phyloP scores from a whole-genome alignment of 495 filamentous ascomycete species.

The Aspergillus bridgeri region DNA sequence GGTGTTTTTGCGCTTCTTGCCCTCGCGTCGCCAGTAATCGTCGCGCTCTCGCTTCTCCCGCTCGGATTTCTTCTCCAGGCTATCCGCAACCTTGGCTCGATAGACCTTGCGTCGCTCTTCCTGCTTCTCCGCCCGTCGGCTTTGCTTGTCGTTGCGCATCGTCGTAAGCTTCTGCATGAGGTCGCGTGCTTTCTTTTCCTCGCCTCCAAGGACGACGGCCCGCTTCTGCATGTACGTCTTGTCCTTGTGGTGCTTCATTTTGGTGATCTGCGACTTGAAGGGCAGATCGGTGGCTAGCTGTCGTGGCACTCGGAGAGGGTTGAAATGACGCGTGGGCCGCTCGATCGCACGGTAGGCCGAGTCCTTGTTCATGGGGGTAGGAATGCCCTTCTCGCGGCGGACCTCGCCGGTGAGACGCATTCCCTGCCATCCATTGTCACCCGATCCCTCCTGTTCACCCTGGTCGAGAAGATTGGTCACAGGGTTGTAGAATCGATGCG shows the following conservation, averaged over 20 bases:
- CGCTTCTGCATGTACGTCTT: slow-evolving; percentile 92
- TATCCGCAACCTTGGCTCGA: slow-evolving; percentile 73
- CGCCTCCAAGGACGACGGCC: slow-evolving; percentile 75
- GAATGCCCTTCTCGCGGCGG: slow-evolving; percentile 67
- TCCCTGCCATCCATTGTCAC: slow-evolving; percentile 61
- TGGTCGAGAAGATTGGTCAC: slow-evolving; percentile 80
- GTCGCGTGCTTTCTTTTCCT: slow-evolving; percentile 84
- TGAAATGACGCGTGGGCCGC: slow-evolving; percentile 81
- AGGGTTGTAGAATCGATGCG: slow-evolving; percentile 93
- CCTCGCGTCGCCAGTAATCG: slow-evolving; percentile 90
- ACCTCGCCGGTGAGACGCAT: slow-evolving; percentile 97
- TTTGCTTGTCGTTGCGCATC: slow-evolving; percentile 83
- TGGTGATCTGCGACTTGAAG: slow-evolving; percentile 85
- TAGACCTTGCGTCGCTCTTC: slow-evolving; percentile 78
- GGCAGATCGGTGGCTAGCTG: slow-evolving; percentile 82
- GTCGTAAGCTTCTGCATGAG: slow-evolving; percentile 93
- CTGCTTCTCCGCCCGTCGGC: slow-evolving; percentile 76
- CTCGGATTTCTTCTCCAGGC: slow-evolving; percentile 73
- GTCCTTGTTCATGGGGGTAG: slow-evolving; percentile 74
- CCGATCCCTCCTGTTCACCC: slow-evolving; percentile 27
- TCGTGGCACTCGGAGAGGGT: slow-evolving; percentile 84
- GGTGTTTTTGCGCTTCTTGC: slow-evolving; percentile 80
- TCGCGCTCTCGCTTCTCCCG: slow-evolving; percentile 87
- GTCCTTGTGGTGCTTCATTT: slow-evolving; percentile 73
- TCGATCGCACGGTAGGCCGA: slow-evolving; percentile 80